Percentiles rank a stretch among this genome's conserved stretches.
These are phyloP conservation scores for Cordyceps fumosorosea DNA, from an alignment of 2,329 filamentous ascomycete species.

Conservation along the genomic window DNA sequence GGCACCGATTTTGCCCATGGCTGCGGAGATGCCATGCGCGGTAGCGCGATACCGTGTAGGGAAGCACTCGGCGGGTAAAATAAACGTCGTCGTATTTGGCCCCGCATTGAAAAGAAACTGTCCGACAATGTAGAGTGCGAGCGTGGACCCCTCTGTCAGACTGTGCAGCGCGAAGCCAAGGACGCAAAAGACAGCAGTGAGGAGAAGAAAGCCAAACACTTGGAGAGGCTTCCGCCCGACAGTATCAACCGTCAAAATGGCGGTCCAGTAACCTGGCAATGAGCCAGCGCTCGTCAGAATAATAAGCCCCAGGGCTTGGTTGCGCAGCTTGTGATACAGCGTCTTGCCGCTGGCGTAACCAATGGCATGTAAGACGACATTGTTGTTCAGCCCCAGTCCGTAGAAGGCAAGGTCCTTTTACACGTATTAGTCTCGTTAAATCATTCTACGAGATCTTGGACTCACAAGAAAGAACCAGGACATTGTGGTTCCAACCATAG, in stretches of 20 bases:
- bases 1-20: conserved; percentile 60
- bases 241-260: conserved; percentile 65
- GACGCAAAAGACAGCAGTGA: conserved; percentile 56
- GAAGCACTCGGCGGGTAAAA: conserved; percentile 58
- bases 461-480: conserved; percentile 72
- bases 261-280: conserved; percentile 75
- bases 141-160: conserved; percentile 41
- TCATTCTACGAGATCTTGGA: not conserved
- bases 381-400: conserved; percentile 68
- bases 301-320: conserved; percentile 69
- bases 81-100: conserved; percentile 60
- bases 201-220: conserved; percentile 51
- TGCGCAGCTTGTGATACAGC: conserved; percentile 63
- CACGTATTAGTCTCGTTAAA: not conserved
- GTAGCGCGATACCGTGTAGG: conserved; percentile 57
- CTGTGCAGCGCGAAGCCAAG: conserved; percentile 54
- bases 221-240: conserved; percentile 74
- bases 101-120: conserved; percentile 64
- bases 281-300: conserved; percentile 72
- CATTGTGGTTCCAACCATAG: conserved; percentile 67
- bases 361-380: conserved; percentile 63
- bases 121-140: conserved; percentile 56
- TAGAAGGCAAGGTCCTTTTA: conserved; percentile 59
- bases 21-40: conserved; percentile 59
- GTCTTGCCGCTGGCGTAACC: conserved; percentile 59